Evolutionary conservation across 202 grass and related monocot species (phyloP), one percentile per base, ranked within the genome.

Genomic region (Setaria viridis): DNA sequence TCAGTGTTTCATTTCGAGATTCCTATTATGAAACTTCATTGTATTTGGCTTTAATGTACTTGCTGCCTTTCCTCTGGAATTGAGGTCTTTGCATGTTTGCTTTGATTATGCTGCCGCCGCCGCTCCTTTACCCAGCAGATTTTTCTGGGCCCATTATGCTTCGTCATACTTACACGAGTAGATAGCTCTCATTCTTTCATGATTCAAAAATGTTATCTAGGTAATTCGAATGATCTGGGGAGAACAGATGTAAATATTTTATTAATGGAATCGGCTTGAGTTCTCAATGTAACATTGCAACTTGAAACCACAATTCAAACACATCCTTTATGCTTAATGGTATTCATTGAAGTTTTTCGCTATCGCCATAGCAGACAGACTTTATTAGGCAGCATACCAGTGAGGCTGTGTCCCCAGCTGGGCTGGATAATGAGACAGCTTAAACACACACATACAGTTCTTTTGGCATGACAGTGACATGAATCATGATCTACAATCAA

Each of bases 291-390:
- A 69, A 41, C 57, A 5, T 41, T 46, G 43, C 1, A 46, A 46
- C 8, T 25, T 42, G 33, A 69, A 76, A 56, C 11, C 19, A 53
- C 47, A 84, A 77, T 65, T n/a, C 63, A 19, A 56, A 46, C 1
- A 19, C 17, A 80, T 75, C 34, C n/a, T 77, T 81, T 85, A 78
- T 10, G 14, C 20, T 66, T 60, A 29, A 67, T 86, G 46, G 46
- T 73, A 9, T 59, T 74, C 15, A 11, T 68, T 70, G 13, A 46
- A 69, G 33, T 29, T 63, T 49, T 69, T 1, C 4, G 21, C 42
- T 76, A 42, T 76, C 17, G 14, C 43, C 62, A 25, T 70, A 21
- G 30, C 10, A 49, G 47, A 25, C 43, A 50, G 8, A 30, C 7
- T 19, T 70, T 83, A 71, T 32, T 87, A 75, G 78, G 37, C 57